Base-by-base conservation (phyloP, 768 basidiomycete species). In the Termitomyces sp. region DNA sequence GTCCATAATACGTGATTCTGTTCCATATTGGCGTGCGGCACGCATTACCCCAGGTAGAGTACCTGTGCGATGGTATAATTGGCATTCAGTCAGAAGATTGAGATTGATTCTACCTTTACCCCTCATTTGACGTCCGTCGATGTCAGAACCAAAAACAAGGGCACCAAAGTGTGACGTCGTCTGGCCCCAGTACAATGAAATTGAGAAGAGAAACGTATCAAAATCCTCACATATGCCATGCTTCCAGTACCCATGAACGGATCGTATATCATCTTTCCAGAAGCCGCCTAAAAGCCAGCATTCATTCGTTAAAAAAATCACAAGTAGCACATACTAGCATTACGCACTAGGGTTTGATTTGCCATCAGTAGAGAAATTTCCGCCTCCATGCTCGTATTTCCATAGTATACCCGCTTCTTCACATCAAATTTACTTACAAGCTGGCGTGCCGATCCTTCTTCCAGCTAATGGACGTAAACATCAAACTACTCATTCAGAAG, bases 381-480 rank as follows among this genome's bases (percentile, higher is more conserved):
- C 0, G 96, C 85, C 64, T 97, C 95, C 97, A 99, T 99, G 65
- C 91, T 92, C 0, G 97, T 99, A 63, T 95, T 99, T 3, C 97
- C 97, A 69, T 85, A 98, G 67, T 90, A 98, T 15, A 76, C 75
- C 9, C 97, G 81, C 64, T 92, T 92, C 71, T 97, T 98, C 50
- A 99, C 88, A 59, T 92, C 87, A 59, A 92, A 96, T 54, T 74
- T 81, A 49, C 74, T 70, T 49, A 93, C 78, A 34, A 95, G 75
- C 3, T 75, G 67, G 5, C 96, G 83, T 0, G 91, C 89, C 28
- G 80, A 76, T 15, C 88, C 87, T 65, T 87, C 81, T 59, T 75
- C 90, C 81, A 75, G 58, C 75, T 75, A 2, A 18, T 8, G 3
- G n/a, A n/a, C n/a, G n/a, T n/a, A 34, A 18, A 31, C 12, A 13